Base-by-base conservation (phyloP, 148 eudicot species). In the Rhododendron mucronatum region DNA sequence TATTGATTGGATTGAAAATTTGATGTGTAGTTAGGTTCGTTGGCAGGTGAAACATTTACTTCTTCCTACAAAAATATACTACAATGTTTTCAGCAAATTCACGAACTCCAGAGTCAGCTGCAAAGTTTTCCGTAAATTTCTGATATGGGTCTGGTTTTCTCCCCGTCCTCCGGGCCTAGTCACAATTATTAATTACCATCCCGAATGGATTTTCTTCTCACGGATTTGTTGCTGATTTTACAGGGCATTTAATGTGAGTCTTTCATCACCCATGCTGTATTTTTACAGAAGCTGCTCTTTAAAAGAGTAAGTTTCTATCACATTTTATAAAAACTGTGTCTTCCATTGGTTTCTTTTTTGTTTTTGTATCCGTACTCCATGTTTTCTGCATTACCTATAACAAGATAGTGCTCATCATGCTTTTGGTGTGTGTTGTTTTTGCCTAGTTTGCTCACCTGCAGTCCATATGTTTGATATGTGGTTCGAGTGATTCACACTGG, bases 211-310 rank as follows among this genome's bases (percentile, higher is more conserved):
- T 41, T 41, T 41, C 45, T 41, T 41, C 45, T 41, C 45, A 41
- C 45, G 45, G 45, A 41, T 41, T 41, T 41, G 45, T 41, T 41
- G 45, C 45, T 0, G 45, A 41, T 41, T 41, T 41, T 41, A 50
- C 80, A 53, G 81, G 39, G 81, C 80, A 84, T 84, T 84, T 55
- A 83, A 47, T 83, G 44, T 30, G 12, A 45, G 69, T 59, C 76
- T 39, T 76, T 83, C 78, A 28, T 76, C 73, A 15, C 48, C 48
- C 80, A 73, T n/a, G 76, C 48, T 71, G n/a, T 33, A 33, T 73
- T 75, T 15, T 47, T 48, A 28, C 79, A 73, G 14, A 47, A 74
- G n/a, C 57, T 57, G 59, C 61, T 82, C 85, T 82, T 76, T 74
- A 86, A 86, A 76, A 44, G 13, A 48, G 82, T 55, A 82, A 12